Conservation (phyloP, 164 flowering plant genomes). For the Nelumbo lutea region DNA sequence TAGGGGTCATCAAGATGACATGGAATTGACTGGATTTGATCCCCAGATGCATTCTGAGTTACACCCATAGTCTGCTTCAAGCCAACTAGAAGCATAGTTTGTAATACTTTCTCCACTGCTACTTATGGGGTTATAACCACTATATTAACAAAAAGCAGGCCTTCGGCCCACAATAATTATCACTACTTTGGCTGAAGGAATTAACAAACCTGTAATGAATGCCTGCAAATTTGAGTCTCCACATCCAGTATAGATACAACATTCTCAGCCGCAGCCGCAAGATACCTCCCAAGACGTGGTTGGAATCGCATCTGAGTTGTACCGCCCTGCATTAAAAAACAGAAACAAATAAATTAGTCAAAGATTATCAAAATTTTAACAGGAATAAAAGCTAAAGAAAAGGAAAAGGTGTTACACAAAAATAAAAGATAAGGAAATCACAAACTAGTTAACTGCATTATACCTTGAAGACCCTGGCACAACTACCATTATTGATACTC, state of each 20-base stretch:
- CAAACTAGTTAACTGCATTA: not conserved
- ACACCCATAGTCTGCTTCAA: too few relatives aligned
- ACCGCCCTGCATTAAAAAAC: constrained; percentile 44
- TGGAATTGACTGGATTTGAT: too few relatives aligned
- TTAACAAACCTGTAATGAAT: constrained; percentile 48
- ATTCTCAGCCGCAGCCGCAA: constrained; percentile 71
- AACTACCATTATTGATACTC: constrained; percentile 73
- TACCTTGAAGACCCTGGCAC: constrained; percentile 66
- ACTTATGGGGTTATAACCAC: too few relatives aligned
- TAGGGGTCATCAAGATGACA: too few relatives aligned
- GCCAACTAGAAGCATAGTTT: too few relatives aligned
- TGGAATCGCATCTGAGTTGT: constrained; percentile 65
- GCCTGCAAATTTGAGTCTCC: constrained; percentile 58
- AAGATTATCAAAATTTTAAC: not conserved
- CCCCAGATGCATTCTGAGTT: too few relatives aligned
- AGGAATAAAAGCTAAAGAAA: not conserved
- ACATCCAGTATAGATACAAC: constrained; percentile 62
- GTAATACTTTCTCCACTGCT: too few relatives aligned
- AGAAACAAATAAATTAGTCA: not conserved
- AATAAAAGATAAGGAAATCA: not conserved
- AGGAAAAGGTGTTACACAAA: not conserved
- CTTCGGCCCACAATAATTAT: too few relatives aligned
- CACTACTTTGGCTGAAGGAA: too few relatives aligned
- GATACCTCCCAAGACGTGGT: constrained; percentile 54
- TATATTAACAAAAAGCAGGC: too few relatives aligned